Base-by-base conservation (phyloP, 75 land plant species). In the Cupressus sempervirens region DNA sequence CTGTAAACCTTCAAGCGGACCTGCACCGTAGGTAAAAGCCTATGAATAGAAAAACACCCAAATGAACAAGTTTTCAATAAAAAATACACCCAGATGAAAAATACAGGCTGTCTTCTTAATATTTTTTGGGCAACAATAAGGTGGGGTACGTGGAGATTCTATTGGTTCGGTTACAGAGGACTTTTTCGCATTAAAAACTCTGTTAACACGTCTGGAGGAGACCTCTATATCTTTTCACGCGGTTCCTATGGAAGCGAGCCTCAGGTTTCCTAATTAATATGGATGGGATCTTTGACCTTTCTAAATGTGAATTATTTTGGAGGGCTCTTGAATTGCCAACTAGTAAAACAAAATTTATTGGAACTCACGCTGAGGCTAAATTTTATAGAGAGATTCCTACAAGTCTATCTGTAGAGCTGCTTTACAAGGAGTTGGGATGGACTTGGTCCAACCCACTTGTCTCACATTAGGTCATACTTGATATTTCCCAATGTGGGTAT, bases 121-220 rank as follows among this genome's bases (percentile, higher is more conserved):
- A 5, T 72, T 12, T n/a, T 30, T 11, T 72, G 32, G 32, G 32
- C 7, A 72, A 10, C 11, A 72, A 29, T 11, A 30, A 30, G 74
- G 74, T 72, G 74, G 74, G 30, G 36, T 72, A 72, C n/a, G 32
- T 72, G 74, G 74, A 72, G 74, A 72, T 72, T 72, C 74, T 72
- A 72, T 29, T 72, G 67, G 67, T 62, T 62, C n/a, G 29, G 67
- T 23, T 23, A 62, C 3, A 32, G 74, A 3, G 32, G 74, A 12
- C 2, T 11, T 32, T 72, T 30, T 30, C n/a, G 74, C 36, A 3
- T 72, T 72, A 72, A 72, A 9, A 72, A 32, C 15, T 3, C 14
- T 72, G 74, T 12, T 32, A 72, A 72, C 74, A 72, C 74, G 74
- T 72, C 74, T 72, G 32, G 1, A 11, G 74, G 32, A 62, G 67